These are phyloP conservation scores for Phytophthora brassicae DNA, from an alignment of 352 stramenopile species.

Conservation along the genomic window DNA sequence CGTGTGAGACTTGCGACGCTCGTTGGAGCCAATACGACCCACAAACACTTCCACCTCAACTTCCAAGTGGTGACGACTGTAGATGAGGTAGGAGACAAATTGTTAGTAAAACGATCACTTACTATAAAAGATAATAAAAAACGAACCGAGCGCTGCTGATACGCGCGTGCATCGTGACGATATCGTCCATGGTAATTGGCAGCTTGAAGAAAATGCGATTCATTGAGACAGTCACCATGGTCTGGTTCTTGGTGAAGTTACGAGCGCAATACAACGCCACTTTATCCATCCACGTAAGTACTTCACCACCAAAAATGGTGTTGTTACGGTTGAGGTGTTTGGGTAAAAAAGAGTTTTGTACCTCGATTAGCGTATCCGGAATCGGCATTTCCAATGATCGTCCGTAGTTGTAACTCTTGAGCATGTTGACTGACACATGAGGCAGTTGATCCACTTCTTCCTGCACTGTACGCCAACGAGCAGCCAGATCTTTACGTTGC, in stretches of 20 bases:
- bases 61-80: constrained; percentile 53
- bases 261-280: too few relatives aligned
- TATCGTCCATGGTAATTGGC: constrained; percentile 45
- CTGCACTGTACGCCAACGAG: constrained; percentile 54
- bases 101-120: too few relatives aligned
- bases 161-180: constrained; percentile 55
- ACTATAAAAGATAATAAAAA: too few relatives aligned
- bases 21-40: constrained; percentile 35
- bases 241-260: too few relatives aligned
- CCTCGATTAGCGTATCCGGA: constrained; percentile 66
- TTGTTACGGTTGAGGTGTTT: constrained; percentile 80
- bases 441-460: constrained; percentile 58
- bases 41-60: constrained; percentile 71
- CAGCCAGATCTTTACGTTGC: constrained; percentile 56
- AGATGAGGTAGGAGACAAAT: too few relatives aligned
- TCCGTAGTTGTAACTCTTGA: constrained; percentile 42
- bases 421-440: constrained; percentile 56
- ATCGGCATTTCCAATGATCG: constrained; percentile 52
- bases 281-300: constrained; percentile 74
- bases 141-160: constrained; percentile 58
- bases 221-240: constrained; percentile 67
- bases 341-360: constrained; percentile 72
- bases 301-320: constrained; percentile 73
- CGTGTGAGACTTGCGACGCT: not conserved
- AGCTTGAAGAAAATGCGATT: constrained; percentile 15